A percentile compares a stretch with the other conserved stretches of the same genome.
These are phyloP conservation scores for Lentinula novae-zelandiae DNA, from an alignment of 1,284 basidiomycete genomes.

Conservation along the genomic window DNA sequence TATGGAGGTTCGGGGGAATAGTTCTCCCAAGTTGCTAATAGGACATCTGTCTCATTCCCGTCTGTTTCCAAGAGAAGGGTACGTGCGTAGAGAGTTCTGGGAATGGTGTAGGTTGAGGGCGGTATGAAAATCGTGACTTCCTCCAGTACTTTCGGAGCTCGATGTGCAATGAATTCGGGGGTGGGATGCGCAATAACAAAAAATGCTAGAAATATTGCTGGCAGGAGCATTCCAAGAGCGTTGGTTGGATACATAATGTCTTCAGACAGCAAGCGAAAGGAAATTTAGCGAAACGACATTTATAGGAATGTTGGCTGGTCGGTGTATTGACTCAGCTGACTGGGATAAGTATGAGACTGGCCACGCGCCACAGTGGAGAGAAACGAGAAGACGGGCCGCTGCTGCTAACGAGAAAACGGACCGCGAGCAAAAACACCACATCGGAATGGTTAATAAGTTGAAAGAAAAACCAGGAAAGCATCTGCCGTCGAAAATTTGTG, in stretches of 20 bases:
- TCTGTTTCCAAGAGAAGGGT: constrained; percentile 16
- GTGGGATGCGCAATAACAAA: neutral
- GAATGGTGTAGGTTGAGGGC: neutral
- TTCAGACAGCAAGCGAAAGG: too few relatives aligned
- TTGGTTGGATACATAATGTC: neutral
- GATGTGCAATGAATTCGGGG: neutral
- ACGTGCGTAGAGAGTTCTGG: constrained; percentile 17
- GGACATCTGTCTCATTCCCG: constrained; percentile 16
- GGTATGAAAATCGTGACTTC: neutral
- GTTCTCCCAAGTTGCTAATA: constrained; percentile 21
- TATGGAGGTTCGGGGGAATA: constrained; percentile 19
- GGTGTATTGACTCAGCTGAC: too few relatives aligned
- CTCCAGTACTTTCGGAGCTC: neutral
- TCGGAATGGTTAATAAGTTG: too few relatives aligned
- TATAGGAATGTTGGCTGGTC: too few relatives aligned
- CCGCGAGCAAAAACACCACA: too few relatives aligned
- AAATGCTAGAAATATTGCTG: neutral
- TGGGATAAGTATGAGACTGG: too few relatives aligned
- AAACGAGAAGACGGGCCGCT: too few relatives aligned
- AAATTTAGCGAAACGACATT: too few relatives aligned
- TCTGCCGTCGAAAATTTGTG: too few relatives aligned
- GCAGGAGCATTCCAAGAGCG: neutral
- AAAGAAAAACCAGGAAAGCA: too few relatives aligned
- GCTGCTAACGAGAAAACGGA: too few relatives aligned
- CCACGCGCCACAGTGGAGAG: too few relatives aligned